Base-by-base conservation (phyloP, 1,284 basidiomycete genomes). In the Sanghuangporus weigelae region DNA sequence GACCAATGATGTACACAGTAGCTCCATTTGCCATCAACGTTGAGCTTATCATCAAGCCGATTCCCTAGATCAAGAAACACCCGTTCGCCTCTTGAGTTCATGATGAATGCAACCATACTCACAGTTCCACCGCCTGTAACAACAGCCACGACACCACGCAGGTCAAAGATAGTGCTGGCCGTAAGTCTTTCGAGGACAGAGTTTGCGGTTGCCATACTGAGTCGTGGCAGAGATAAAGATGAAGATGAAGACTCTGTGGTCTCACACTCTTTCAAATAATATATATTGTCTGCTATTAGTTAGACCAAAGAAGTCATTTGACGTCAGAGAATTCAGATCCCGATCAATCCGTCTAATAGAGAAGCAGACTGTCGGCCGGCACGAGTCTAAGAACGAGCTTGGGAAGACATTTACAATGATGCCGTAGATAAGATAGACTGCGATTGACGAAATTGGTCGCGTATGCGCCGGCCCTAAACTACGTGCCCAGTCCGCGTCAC, bases 11-110 rank as follows among this genome's bases (percentile, higher is more conserved):
- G 59, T 80, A 82, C 0, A 82, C 80, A 0, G 73, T 79, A 0
- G 81, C 81, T 6, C 81, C 81, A 60, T 83, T 83, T 1, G 79
- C 76, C n/a, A 81, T 68, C 5, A 83, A 69, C 1, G 80, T 78
- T 4, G 76, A 75, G 55, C 72, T 75, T 36, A 81, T 79, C 77
- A 82, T 81, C 31, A 81, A 66, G 1, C 80, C 80, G 31, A 82
- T 82, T 0, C 80, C 80, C 81, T 82, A 42, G 16, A 19, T 19
- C 46, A 39, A 21, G 12, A 10, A 31, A 8, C 44, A 54, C 16
- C 46, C 12, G 49, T 10, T 10, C 35, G 50, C n/a, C 3, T n/a
- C 4, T 55, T 16, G 31, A 49, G 38, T 42, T 19, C 2, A 2
- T 38, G 11, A 8, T 19, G 19, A 50, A 21, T 54, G 14, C 44